A percentile compares a stretch with the other conserved stretches of the same genome.
phyloP scores from a whole-genome alignment of 73 alveolate species.

The Paramecium sexaurelia region DNA sequence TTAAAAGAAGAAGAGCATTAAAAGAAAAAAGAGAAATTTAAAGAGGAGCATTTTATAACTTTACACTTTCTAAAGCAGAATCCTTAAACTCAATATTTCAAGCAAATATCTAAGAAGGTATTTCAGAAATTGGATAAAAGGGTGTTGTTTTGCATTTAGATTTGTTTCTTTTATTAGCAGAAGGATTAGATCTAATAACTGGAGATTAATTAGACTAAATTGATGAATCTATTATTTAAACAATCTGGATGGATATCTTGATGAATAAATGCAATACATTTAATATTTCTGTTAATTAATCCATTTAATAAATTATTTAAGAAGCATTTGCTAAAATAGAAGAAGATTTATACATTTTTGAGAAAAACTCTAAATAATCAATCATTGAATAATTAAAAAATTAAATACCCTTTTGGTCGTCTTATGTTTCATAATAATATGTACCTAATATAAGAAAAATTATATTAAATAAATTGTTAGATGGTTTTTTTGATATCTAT shows the following conservation, averaged over 20 bases:
- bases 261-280: neutral
- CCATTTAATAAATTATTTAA: neutral
- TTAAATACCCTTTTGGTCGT: slow-evolving; percentile 27
- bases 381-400: neutral
- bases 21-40: slow-evolving; percentile 77
- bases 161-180: neutral
- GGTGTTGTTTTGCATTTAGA: slow-evolving; percentile 29
- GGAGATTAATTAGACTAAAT: slow-evolving; percentile 41
- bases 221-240: slow-evolving; percentile 10
- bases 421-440: neutral
- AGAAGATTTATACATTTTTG: slow-evolving; percentile 35
- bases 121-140: slow-evolving; percentile 8
- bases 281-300: neutral
- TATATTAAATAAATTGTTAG: neutral
- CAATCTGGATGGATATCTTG: slow-evolving; percentile 53
- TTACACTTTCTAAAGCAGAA: slow-evolving; percentile 49
- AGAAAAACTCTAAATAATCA: neutral
- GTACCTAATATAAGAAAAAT: slow-evolving; percentile 3
- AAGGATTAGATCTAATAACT: slow-evolving; percentile 18
- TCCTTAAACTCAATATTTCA: neutral
- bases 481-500: slow-evolving; percentile 27
- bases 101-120: neutral
- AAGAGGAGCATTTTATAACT: slow-evolving; percentile 36
- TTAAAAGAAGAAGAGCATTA: slow-evolving; percentile 69
- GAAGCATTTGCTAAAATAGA: slow-evolving; percentile 31